Percentiles rank a stretch among this genome's conserved stretches.
phyloP scores from a whole-genome alignment of 1,284 basidiomycete species.

The Microbotryum scabiosae region DNA sequence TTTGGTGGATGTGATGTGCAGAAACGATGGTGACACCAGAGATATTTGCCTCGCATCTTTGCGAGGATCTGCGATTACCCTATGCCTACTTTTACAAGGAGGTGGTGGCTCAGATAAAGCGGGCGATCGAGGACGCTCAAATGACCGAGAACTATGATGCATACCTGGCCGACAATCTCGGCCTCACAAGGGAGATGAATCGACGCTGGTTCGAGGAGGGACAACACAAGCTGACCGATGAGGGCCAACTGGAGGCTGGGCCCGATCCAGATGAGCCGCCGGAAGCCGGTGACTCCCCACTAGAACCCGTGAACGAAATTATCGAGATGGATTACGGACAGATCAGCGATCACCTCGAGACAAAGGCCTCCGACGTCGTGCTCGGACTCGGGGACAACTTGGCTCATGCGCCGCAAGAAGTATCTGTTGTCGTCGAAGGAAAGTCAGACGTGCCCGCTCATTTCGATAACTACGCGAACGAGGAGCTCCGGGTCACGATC shows the following conservation, averaged over 20 bases:
- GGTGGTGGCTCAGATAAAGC: slow-evolving; percentile 76
- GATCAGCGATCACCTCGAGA: too few species aligned
- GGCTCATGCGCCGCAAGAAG: too few species aligned
- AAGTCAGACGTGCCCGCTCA: too few species aligned
- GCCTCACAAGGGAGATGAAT: slow-evolving; percentile 49
- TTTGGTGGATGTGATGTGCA: slow-evolving; percentile 35
- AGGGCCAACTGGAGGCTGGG: too few species aligned
- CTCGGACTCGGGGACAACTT: too few species aligned
- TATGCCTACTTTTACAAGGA: slow-evolving; percentile 53
- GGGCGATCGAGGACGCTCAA: slow-evolving; percentile 73
- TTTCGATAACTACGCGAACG: slow-evolving; percentile 33
- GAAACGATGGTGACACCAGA: slow-evolving; percentile 84
- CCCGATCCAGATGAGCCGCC: too few species aligned
- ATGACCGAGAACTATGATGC: slow-evolving; percentile 38
- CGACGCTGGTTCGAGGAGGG: slow-evolving; percentile 17
- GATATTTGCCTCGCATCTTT: slow-evolving; percentile 76
- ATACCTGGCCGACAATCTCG: slow-evolving; percentile 42
- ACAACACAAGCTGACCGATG: background rate
- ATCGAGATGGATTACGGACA: too few species aligned
- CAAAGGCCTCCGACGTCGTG: too few species aligned
- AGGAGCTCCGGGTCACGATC: slow-evolving; percentile 83
- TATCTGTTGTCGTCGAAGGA: too few species aligned
- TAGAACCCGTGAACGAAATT: too few species aligned
- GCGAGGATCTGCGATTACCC: slow-evolving; percentile 82
- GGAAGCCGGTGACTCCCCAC: too few species aligned